Percentiles rank a stretch among this genome's conserved stretches.
phyloP scores from a whole-genome alignment of 148 eudicot genomes.

The Rhododendron henanense region DNA sequence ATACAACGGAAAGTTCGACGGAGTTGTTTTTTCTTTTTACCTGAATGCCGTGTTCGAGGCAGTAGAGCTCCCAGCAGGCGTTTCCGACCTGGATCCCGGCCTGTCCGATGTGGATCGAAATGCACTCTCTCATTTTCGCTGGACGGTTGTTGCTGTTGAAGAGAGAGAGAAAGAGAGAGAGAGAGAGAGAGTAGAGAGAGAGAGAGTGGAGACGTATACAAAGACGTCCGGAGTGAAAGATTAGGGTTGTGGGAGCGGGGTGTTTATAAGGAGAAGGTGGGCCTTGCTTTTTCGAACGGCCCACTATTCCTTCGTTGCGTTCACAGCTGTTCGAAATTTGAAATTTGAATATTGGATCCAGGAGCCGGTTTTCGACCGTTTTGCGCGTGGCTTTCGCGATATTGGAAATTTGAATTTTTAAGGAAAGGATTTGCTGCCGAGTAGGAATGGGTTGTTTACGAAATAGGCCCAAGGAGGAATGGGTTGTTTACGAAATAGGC shows the following conservation, averaged over 20 bases:
- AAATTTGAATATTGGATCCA: not conserved
- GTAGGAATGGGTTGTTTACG: not conserved
- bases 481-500: not conserved
- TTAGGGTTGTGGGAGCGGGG: not conserved
- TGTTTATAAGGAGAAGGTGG: not conserved
- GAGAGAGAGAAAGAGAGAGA: not conserved
- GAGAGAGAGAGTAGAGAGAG: not conserved
- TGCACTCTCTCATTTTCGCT: constrained; percentile 11
- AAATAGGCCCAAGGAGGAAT: not conserved
- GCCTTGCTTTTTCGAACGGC: not conserved
- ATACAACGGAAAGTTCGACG: no score
- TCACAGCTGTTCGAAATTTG: not conserved
- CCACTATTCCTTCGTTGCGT: not conserved
- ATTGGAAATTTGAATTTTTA: not conserved
- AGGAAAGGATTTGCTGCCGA: not conserved
- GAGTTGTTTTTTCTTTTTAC: not conserved
- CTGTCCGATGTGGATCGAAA: constrained; percentile 16
- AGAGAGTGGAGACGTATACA: constrained; percentile 8
- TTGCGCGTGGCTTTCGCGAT: not conserved
- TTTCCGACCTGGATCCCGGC: constrained; percentile 17
- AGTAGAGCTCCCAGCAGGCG: constrained; percentile 17
- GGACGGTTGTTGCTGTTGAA: not conserved
- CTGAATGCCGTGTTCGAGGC: constrained; percentile 19
- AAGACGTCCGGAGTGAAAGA: not conserved
- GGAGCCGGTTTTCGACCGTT: not conserved